Percentiles rank a stretch among this genome's conserved stretches.
phyloP scores from a whole-genome alignment of 441 rosid species.

The Gossypium lobatum region DNA sequence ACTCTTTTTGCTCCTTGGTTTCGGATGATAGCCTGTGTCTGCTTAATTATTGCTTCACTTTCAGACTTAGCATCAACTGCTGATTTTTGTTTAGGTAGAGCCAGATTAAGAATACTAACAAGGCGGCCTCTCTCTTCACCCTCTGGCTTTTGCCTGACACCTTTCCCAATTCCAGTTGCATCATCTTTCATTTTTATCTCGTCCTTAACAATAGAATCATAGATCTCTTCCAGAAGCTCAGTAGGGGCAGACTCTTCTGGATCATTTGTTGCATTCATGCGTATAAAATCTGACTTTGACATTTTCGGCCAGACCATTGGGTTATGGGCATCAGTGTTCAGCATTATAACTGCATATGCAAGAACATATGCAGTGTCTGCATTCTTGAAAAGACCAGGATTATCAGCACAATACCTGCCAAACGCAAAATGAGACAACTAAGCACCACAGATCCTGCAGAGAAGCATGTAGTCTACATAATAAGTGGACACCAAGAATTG shows the following conservation, averaged over 20 bases:
- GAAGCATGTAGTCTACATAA: conserved; percentile 5
- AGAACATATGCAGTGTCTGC: conserved; percentile 99
- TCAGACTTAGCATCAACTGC: conserved; percentile 77
- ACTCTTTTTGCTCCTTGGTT: conserved; percentile 80
- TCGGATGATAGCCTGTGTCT: conserved; percentile 90
- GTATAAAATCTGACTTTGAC: conserved; percentile 91
- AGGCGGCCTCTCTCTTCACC: conserved; percentile 91
- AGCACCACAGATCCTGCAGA: conserved; percentile 8
- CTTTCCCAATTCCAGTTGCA: conserved; percentile 43
- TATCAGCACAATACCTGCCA: conserved; percentile 95
- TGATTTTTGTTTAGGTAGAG: conserved; percentile 74
- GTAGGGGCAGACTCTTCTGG: conserved; percentile 85
- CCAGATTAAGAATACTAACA: conserved; percentile 88
- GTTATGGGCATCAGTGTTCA: conserved; percentile 98
- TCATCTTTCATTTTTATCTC: conserved; percentile 98
- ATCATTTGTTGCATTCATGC: conserved; percentile 76
- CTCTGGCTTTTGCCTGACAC: conserved; percentile 68
- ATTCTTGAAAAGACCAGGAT: conserved; percentile 91
- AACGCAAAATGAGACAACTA: conserved; percentile 25
- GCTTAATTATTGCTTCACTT: conserved; percentile 84
- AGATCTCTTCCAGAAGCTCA: conserved; percentile 86
- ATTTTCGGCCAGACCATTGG: conserved; percentile 99
- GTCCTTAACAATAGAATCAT: conserved; percentile 92
- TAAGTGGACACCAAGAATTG: not conserved
- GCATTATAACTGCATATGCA: conserved; percentile 98